A percentile compares a stretch with the other conserved stretches of the same genome.
These are phyloP conservation scores for Dothistroma septosporum DNA, from an alignment of 2,329 filamentous ascomycete species.

Conservation along the genomic window DNA sequence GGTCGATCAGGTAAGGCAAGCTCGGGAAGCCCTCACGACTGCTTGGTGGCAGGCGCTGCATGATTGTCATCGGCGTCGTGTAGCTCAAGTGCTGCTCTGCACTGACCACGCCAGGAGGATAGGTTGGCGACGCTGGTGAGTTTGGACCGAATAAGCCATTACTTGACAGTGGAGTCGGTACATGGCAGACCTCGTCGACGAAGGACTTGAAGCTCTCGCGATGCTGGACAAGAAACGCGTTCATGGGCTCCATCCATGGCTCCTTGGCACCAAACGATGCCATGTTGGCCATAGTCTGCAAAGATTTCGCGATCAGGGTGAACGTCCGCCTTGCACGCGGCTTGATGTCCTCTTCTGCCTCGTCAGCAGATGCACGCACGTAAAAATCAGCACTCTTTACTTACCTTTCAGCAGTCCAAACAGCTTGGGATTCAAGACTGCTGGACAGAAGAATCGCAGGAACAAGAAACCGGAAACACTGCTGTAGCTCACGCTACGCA, in stretches of 20 bases:
- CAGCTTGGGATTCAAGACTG: conserved; percentile 91
- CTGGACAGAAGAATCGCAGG: conserved; percentile 89
- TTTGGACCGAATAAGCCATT: conserved; percentile 47
- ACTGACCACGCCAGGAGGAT: conserved; percentile 27
- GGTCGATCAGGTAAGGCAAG: conserved; percentile 87
- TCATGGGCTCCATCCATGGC: conserved; percentile 99
- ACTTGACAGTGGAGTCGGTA: conserved; percentile 62
- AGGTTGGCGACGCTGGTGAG: conserved; percentile 31
- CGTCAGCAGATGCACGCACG: conserved; percentile 12
- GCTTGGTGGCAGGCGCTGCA: conserved; percentile 72
- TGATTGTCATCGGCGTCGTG: conserved; percentile 85
- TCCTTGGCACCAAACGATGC: conserved; percentile 91
- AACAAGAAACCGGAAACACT: conserved; percentile 95
- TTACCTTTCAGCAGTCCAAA: conserved; percentile 76
- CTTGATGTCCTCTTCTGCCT: conserved; percentile 68
- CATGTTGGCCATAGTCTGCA: conserved; percentile 87
- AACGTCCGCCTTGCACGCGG: conserved; percentile 79
- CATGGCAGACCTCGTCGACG: conserved; percentile 79
- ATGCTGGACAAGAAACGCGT: conserved; percentile 72
- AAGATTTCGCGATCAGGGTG: conserved; percentile 85
- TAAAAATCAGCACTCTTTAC: conserved; percentile 7
- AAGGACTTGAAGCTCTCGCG: conserved; percentile 79
- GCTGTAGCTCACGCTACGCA: conserved; percentile 84
- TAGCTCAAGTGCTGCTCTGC: conserved; percentile 51
- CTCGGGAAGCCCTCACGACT: conserved; percentile 90